Evolutionary conservation across 2,329 filamentous ascomycete genomes (phyloP).

Genomic region (Colletotrichum camelliae): DNA sequence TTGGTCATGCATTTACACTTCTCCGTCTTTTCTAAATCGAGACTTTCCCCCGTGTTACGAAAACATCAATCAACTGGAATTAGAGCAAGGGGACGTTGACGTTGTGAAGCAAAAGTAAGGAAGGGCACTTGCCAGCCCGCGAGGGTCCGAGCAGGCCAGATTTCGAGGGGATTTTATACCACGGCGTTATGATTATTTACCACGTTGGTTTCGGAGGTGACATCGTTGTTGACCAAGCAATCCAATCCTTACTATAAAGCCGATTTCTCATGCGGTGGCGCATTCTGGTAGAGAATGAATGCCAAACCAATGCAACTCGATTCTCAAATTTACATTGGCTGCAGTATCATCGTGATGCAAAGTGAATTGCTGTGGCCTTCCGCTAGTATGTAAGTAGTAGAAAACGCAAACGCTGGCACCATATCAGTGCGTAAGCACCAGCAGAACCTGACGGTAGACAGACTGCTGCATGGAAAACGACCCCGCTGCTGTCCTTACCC

Average conservation of each 20-base stretch:
- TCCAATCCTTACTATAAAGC: not conserved
- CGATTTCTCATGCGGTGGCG: not conserved
- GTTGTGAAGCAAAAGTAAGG: not conserved
- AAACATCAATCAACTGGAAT: not conserved
- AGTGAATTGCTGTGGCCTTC: not conserved
- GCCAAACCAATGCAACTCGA: not conserved
- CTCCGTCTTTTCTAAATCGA: not conserved
- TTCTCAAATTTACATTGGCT: not conserved
- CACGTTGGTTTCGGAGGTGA: not conserved
- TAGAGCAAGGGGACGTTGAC: not conserved
- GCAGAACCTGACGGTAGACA: not conserved
- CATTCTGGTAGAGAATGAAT: not conserved
- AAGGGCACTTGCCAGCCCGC: not conserved
- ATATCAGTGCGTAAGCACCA: not conserved
- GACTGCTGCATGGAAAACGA: not conserved
- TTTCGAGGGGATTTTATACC: conserved; percentile 6
- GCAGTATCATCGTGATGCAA: not conserved
- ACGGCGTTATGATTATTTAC: not conserved
- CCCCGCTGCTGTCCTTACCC: conserved; percentile 7
- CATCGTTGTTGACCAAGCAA: not conserved
- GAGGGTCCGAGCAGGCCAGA: not conserved
- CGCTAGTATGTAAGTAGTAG: not conserved
- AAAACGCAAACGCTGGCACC: not conserved
- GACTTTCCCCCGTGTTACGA: not conserved
- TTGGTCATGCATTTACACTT: not conserved